phyloP scores from a whole-genome alignment of 805 yeast species.

The Lipomyces anomalus region DNA sequence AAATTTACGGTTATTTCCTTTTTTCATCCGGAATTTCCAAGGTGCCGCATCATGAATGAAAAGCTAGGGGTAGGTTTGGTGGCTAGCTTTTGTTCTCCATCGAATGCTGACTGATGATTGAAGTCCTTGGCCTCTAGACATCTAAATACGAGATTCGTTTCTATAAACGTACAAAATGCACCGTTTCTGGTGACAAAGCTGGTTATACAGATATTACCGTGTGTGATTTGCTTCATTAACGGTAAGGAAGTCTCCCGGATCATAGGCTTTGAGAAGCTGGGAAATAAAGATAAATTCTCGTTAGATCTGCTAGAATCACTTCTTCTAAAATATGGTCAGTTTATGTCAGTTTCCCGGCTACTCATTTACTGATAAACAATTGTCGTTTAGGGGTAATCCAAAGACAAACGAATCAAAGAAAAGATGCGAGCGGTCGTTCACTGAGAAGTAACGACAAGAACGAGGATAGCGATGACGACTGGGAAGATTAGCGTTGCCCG shows the following conservation, averaged over 20 bases:
- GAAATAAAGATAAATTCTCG: conserved; percentile 43
- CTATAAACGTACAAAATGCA: conserved; percentile 56
- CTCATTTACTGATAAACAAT: too few relatives aligned
- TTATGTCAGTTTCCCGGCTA: too few relatives aligned
- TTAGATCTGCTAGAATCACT: conserved; percentile 45
- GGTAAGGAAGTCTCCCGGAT: conserved; percentile 57
- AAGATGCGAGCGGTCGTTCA: too few relatives aligned
- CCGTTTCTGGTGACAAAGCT: conserved; percentile 68
- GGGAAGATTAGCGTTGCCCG: too few relatives aligned
- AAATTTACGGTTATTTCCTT: conserved; percentile 54
- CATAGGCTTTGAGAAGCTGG: conserved; percentile 63
- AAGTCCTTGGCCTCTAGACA: conserved; percentile 53
- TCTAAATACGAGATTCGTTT: conserved; percentile 45
- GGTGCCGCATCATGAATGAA: conserved; percentile 56
- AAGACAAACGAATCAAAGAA: too few relatives aligned
- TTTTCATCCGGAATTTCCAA: conserved; percentile 52
- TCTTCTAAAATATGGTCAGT: conserved; percentile 24
- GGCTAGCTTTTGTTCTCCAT: too few relatives aligned
- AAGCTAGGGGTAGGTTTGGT: conserved; percentile 31
- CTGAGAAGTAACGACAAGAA: too few relatives aligned
- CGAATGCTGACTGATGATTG: conserved; percentile 11
- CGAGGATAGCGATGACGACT: too few relatives aligned
- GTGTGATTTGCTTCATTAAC: conserved; percentile 52
- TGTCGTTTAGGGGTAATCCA: too few relatives aligned
- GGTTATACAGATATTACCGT: conserved; percentile 63